A percentile compares a stretch with the other conserved stretches of the same genome.
phyloP scores from a whole-genome alignment of 805 yeast species.

The Candida germanica region DNA sequence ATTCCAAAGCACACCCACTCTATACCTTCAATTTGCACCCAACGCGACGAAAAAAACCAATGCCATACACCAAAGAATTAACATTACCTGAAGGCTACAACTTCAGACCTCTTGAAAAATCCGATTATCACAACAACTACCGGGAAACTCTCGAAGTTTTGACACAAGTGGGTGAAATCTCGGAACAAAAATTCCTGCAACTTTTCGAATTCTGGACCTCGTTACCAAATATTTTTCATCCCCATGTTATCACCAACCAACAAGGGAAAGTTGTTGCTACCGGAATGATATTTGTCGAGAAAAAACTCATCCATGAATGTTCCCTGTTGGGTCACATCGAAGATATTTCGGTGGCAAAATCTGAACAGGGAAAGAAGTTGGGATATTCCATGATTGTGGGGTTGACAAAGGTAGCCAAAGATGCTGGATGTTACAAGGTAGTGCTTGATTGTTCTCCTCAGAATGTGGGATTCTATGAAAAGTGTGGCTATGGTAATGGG shows the following conservation, averaged over 20 bases:
- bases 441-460: slow-evolving; percentile 85
- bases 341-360: slow-evolving; percentile 76
- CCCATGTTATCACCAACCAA: slow-evolving; percentile 61
- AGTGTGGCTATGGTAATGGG: slow-evolving; percentile 70
- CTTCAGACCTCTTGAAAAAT: slow-evolving; percentile 52
- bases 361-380: slow-evolving; percentile 79
- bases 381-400: slow-evolving; percentile 67
- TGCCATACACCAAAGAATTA: slow-evolving; percentile 11
- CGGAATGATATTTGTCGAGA: slow-evolving; percentile 78
- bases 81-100: slow-evolving; percentile 63
- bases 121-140: slow-evolving; percentile 64
- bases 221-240: slow-evolving; percentile 54
- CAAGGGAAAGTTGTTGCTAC: slow-evolving; percentile 67
- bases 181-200: slow-evolving; percentile 45
- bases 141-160: slow-evolving; percentile 61
- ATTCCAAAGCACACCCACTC: too few species aligned
- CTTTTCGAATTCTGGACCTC: slow-evolving; percentile 60
- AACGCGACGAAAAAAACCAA: slow-evolving; percentile 3
- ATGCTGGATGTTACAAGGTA: slow-evolving; percentile 77
- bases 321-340: slow-evolving; percentile 92
- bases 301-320: slow-evolving; percentile 77
- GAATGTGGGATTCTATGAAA: slow-evolving; percentile 82
- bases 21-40: too few species aligned
- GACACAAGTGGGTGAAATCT: slow-evolving; percentile 80
- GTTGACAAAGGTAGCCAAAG: slow-evolving; percentile 57